Evolutionary conservation across 2,329 filamentous ascomycete genomes (phyloP), one percentile per base, ranked within the genome.

Genomic region (Bimuria novae-zelandiae): DNA sequence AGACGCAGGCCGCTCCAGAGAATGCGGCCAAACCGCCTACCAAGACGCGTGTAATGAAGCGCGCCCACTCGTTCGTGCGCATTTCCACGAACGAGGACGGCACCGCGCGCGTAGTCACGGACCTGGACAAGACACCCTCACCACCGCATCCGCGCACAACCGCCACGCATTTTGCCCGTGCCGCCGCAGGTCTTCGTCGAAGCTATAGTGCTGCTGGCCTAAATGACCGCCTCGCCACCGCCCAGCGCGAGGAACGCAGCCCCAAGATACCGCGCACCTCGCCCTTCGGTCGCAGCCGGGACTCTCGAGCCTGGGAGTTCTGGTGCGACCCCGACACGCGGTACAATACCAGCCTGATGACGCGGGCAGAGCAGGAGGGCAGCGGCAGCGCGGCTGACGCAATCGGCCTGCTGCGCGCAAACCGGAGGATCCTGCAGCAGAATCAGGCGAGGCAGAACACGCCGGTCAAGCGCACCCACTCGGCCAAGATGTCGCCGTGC

Each of bases 301-400:
- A 97, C 71, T 90, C 92, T 16, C 86, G 92, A 45, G 89, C 89
- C 6, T 97, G 93, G 93, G 90, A 96, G 67, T 91, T 91, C 52
- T 92, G 89, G 76, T 93, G 90, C 65, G 90, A 96, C 68, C 86
- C 87, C 7, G 89, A 94, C 60, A 80, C 84, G 46, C 86, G 89
- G 37, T 90, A 91, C 52, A 70, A 65, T 30, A 68, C 65, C 65
- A 89, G 91, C 60, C 77, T 96, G 50, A 92, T 88, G 19, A 84
- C 84, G n/a, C 88, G 90, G 61, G 89, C 89, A 8, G 89, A 93
- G 74, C 86, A 90, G 62, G 90, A 95, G 68, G 84, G 84, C 7
- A 90, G 82, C 61, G 90, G 90, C 19, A 92, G 89, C 36, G 90
- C 90, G 49, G 84, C 89, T 54, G 89, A 89, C 29, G 90, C 89